A percentile compares a stretch with the other conserved stretches of the same genome.
Evolutionary conservation across 768 basidiomycete species (phyloP).

Genomic region (Mycena pura): DNA sequence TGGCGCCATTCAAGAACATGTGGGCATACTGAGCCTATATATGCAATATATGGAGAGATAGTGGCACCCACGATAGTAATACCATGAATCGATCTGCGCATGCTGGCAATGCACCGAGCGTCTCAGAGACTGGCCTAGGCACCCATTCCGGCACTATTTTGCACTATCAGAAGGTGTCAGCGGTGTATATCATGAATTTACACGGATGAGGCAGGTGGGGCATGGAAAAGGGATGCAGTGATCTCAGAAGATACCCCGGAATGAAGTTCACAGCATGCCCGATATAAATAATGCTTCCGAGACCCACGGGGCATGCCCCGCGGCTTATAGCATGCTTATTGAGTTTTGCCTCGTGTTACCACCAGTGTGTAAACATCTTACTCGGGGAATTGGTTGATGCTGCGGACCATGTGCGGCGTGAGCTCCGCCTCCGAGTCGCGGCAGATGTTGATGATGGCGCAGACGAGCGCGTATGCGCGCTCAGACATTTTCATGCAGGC

Average conservation of each 20-base stretch:
- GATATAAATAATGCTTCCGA: too few relatives aligned
- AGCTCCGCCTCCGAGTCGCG: slow-evolving; percentile 19
- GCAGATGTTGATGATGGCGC: slow-evolving; percentile 25
- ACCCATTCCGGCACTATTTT: neutral
- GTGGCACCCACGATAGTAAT: neutral
- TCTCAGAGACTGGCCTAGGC: neutral
- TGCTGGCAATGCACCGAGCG: too few relatives aligned
- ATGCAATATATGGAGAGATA: too few relatives aligned
- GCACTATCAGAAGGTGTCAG: neutral
- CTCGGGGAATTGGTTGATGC: slow-evolving; percentile 22
- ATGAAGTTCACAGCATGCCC: too few relatives aligned
- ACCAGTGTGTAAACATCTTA: too few relatives aligned
- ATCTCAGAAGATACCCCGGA: too few relatives aligned
- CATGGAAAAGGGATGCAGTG: neutral
- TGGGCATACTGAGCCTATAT: too few relatives aligned
- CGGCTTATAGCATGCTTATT: too few relatives aligned
- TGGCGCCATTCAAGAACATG: neutral
- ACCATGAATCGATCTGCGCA: too few relatives aligned
- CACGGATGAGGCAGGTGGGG: neutral
- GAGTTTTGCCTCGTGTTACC: too few relatives aligned
- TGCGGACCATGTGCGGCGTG: slow-evolving; percentile 13
- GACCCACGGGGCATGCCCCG: too few relatives aligned
- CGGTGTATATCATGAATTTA: neutral
- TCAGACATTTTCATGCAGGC: slow-evolving; percentile 20
- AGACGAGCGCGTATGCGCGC: slow-evolving; percentile 19